A percentile compares a stretch with the other conserved stretches of the same genome.
phyloP scores from a whole-genome alignment of 2,329 filamentous ascomycete genomes.

The Aspergillus uvarum region DNA sequence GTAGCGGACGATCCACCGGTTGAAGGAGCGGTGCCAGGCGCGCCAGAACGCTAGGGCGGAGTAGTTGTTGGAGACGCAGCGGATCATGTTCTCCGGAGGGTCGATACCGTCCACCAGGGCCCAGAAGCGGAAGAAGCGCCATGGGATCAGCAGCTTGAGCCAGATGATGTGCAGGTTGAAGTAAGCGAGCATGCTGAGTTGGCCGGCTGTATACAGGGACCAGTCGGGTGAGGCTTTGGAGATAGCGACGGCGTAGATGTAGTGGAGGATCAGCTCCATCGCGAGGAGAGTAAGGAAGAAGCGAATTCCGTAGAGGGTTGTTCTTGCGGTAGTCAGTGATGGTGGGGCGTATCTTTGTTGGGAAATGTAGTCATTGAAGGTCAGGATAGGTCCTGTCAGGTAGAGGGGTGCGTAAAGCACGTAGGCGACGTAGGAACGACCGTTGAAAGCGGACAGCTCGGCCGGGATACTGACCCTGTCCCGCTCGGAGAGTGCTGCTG shows the following conservation, averaged over 20 bases:
- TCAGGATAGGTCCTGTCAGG: conserved; percentile 87
- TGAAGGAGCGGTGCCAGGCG: conserved; percentile 91
- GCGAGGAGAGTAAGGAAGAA: conserved; percentile 76
- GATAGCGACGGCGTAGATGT: conserved; percentile 90
- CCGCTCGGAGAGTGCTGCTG: conserved; percentile 78
- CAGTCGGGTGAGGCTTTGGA: conserved; percentile 77
- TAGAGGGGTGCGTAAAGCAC: conserved; percentile 90
- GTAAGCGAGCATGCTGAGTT: conserved; percentile 86
- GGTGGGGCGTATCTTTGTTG: conserved; percentile 73
- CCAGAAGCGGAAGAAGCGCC: conserved; percentile 99
- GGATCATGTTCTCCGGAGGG: conserved; percentile 96
- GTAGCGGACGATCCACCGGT: conserved; percentile 91
- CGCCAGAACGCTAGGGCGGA: conserved; percentile 91
- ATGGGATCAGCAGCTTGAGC: conserved; percentile 94
- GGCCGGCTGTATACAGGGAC: conserved; percentile 78
- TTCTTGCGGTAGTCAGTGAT: conserved; percentile 69
- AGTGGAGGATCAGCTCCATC: conserved; percentile 92
- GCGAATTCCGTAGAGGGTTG: conserved; percentile 76
- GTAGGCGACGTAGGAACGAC: conserved; percentile 88
- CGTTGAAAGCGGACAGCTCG: conserved; percentile 65
- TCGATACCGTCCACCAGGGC: conserved; percentile 85
- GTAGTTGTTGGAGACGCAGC: conserved; percentile 94
- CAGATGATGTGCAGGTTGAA: conserved; percentile 98
- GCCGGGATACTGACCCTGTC: conserved; percentile 81
- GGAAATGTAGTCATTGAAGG: conserved; percentile 96